Conservation (phyloP, 768 basidiomycete genomes). For the Coprinopsis sp. region DNA sequence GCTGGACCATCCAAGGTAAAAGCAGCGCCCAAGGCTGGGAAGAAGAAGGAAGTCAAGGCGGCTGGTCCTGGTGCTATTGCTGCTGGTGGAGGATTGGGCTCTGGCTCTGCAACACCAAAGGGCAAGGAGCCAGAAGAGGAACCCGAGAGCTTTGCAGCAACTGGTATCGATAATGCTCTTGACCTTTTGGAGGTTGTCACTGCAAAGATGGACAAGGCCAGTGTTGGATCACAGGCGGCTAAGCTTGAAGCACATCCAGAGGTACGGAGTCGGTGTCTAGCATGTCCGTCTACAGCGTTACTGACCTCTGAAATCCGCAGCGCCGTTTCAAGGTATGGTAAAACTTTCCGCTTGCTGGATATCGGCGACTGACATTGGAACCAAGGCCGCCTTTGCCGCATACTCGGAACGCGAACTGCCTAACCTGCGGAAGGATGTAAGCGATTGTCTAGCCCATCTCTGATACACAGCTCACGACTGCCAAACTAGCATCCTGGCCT, state of each 20-base stretch:
- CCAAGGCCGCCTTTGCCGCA: conserved; percentile 83
- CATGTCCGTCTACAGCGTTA: conserved; percentile 4
- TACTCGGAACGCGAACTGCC: conserved; percentile 87
- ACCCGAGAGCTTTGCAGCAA: conserved; percentile 71
- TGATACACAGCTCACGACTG: conserved; percentile 7
- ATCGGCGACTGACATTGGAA: conserved; percentile 4
- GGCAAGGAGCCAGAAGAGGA: conserved; percentile 32
- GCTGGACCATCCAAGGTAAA: conserved; percentile 53
- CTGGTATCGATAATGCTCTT: conserved; percentile 86
- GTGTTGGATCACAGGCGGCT: conserved; percentile 82
- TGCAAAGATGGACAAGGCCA: conserved; percentile 91
- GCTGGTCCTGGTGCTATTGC: conserved; percentile 85
- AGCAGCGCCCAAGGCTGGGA: conserved; percentile 56
- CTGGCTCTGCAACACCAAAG: conserved; percentile 20
- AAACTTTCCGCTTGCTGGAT: background rate
- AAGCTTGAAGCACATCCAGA: conserved; percentile 89
- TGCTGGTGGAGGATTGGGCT: conserved; percentile 52
- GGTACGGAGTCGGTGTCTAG: conserved; percentile 40
- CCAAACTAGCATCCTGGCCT: conserved; percentile 74
- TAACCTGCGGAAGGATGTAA: conserved; percentile 66
- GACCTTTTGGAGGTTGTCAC: conserved; percentile 87
- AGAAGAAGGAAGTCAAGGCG: conserved; percentile 43
- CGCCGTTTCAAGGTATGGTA: conserved; percentile 76
- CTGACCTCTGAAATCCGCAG: conserved; percentile 33
- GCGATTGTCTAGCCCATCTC: conserved; percentile 4